phyloP scores from a whole-genome alignment of 352 stramenopile genomes.

The Phytopythium delawarense region DNA sequence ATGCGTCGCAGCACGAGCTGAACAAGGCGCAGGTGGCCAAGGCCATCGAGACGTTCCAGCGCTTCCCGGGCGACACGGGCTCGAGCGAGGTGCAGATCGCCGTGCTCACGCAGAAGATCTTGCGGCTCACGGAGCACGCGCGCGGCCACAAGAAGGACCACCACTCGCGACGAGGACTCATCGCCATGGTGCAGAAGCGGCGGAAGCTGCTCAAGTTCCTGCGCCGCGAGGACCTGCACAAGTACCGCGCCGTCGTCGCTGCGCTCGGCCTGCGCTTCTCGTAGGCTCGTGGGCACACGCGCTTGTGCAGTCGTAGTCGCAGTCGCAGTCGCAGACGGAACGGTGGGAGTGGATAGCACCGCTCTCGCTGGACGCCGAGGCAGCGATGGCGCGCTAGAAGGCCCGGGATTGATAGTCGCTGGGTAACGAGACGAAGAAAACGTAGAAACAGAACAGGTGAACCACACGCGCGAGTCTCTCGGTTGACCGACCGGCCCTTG shows the following conservation, averaged over 20 bases:
- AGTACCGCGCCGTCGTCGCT: constrained; percentile 75
- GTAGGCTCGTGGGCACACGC: constrained; percentile 10
- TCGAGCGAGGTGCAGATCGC: constrained; percentile 86
- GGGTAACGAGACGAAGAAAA: not conserved
- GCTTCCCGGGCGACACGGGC: constrained; percentile 81
- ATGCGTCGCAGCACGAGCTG: constrained; percentile 78
- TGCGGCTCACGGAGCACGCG: constrained; percentile 70
- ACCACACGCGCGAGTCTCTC: not conserved
- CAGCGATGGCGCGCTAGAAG: not conserved
- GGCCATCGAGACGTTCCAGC: constrained; percentile 83
- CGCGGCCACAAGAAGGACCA: constrained; percentile 85
- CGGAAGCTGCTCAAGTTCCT: constrained; percentile 86
- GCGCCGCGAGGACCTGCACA: constrained; percentile 73
- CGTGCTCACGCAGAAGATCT: constrained; percentile 84
- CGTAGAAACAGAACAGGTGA: constrained; percentile 1
- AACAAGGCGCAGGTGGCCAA: constrained; percentile 80
- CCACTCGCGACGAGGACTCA: constrained; percentile 80
- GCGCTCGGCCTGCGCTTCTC: constrained; percentile 76
- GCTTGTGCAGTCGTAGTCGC: not conserved
- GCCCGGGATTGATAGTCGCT: not conserved
- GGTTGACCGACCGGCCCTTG: not conserved
- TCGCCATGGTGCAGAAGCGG: constrained; percentile 83
- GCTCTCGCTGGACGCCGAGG: not conserved
- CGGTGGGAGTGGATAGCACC: not conserved
- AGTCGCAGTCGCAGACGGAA: not conserved